Conservation (phyloP, 768 basidiomycete species). For the Pisolithus orientalis region DNA sequence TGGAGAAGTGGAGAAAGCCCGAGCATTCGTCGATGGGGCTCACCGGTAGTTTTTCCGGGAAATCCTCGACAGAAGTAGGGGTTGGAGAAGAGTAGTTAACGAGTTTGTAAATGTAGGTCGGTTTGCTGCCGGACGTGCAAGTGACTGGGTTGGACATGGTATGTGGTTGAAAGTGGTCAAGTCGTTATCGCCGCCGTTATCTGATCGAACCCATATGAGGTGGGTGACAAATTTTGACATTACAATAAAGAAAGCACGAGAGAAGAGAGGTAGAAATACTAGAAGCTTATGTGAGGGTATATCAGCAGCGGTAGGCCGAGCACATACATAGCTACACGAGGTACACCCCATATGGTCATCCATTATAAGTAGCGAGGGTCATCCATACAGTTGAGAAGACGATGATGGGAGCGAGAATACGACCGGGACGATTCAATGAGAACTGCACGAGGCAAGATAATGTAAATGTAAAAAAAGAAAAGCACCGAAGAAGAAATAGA, state of each 20-base stretch:
- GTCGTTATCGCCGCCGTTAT: neutral
- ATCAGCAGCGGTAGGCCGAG: slow-evolving; percentile 10
- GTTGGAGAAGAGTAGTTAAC: slow-evolving; percentile 38
- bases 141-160: slow-evolving; percentile 2
- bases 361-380: slow-evolving; percentile 13
- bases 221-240: neutral
- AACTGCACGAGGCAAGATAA: neutral
- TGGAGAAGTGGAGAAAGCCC: slow-evolving; percentile 53
- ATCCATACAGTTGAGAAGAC: slow-evolving; percentile 14
- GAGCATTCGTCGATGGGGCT: slow-evolving; percentile 41
- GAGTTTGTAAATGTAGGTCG: slow-evolving; percentile 60
- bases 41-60: slow-evolving; percentile 43
- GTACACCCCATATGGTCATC: slow-evolving; percentile 5
- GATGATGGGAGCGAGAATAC: slow-evolving; percentile 5
- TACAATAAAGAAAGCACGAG: neutral
- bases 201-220: neutral
- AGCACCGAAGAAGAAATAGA: slow-evolving; percentile 1
- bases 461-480: slow-evolving; percentile 7
- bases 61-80: slow-evolving; percentile 20
- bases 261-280: neutral
- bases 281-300: slow-evolving; percentile 12
- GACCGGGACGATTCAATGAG: slow-evolving; percentile 7
- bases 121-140: slow-evolving; percentile 13
- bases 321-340: slow-evolving; percentile 20
- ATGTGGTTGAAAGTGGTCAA: neutral